Base-by-base conservation (phyloP, 108 stramenopile genomes). In the Cyclotella choctawhatcheeana region DNA sequence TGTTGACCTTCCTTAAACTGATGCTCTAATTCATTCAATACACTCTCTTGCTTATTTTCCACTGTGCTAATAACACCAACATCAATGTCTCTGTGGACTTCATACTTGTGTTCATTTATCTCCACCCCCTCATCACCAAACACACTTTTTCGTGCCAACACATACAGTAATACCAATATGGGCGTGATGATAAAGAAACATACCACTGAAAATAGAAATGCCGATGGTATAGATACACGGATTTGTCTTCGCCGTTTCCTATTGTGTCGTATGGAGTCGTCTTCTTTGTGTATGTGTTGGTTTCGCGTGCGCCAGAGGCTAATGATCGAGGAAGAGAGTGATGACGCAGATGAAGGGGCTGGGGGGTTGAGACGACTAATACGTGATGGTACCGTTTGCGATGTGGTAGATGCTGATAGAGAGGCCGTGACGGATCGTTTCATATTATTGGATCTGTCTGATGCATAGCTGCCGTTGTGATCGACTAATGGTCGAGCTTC, bases 171-270 rank as follows among this genome's bases (percentile, higher is more conserved):
- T 25, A 78, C 48, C 48, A 78, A 61, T 24, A 78, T 35, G n/a
- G 77, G 77, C n/a, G 71, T 55, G 25, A 32, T 70, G 32, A 67
- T 43, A 58, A 78, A 78, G 50, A 78, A 70, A 53, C 69, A 78
- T 22, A 56, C 47, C 29, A 58, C 44, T 33, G 65, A 63, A 4
- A 71, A 18, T 25, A 71, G 44, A 27, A 78, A 71, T 32, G 64
- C 40, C 58, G 66, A 64, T 24, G 77, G 69, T 24, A 71, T 58
- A 17, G 64, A 67, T n/a, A 65, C 73, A 32, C 60, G 47, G 14
- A 35, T 50, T 18, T 50, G 58, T 64, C 64, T 66, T n/a, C 65
- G n/a, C 45, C 58, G 45, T 22, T 26, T 56, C 26, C 22, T 56
- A 44, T 65, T 66, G 35, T 60, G 33, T 0, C 34, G 34, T 22